Percentiles rank a stretch among this genome's conserved stretches.
Conservation (phyloP, 2,329 filamentous ascomycete species). For the Ophiostoma ips region DNA sequence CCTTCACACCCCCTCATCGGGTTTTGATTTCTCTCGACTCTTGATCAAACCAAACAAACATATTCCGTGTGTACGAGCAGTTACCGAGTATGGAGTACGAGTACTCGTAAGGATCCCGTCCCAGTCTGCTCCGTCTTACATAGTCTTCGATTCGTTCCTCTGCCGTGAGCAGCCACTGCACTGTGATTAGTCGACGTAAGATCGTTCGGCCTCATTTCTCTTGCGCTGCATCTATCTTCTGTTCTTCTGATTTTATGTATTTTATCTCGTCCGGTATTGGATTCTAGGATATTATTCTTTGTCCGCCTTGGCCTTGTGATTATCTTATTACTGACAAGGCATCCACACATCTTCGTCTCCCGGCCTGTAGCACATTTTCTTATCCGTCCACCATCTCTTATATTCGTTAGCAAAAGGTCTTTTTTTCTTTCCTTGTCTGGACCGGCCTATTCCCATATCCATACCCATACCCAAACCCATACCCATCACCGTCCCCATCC, state of each 20-base stretch:
- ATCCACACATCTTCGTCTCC: slow-evolving; percentile 6
- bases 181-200: too few relatives aligned
- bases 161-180: too few relatives aligned
- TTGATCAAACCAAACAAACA: too few relatives aligned
- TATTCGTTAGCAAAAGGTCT: not conserved
- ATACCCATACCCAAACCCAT: slow-evolving; percentile 18
- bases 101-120: too few relatives aligned
- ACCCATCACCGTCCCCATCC: not conserved
- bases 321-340: not conserved
- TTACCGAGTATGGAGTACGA: too few relatives aligned
- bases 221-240: not conserved
- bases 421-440: not conserved
- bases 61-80: not conserved
- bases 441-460: slow-evolving; percentile 19
- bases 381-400: too few relatives aligned
- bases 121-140: too few relatives aligned
- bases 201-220: too few relatives aligned
- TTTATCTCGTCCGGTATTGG: not conserved
- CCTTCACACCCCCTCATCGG: too few relatives aligned
- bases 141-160: too few relatives aligned
- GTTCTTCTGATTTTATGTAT: not conserved
- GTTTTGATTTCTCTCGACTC: too few relatives aligned
- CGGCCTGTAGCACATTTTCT: too few relatives aligned
- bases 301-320: not conserved
- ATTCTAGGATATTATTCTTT: not conserved